phyloP scores from a whole-genome alignment of 306 rosid species.

The Ochetophila trinervis region DNA sequence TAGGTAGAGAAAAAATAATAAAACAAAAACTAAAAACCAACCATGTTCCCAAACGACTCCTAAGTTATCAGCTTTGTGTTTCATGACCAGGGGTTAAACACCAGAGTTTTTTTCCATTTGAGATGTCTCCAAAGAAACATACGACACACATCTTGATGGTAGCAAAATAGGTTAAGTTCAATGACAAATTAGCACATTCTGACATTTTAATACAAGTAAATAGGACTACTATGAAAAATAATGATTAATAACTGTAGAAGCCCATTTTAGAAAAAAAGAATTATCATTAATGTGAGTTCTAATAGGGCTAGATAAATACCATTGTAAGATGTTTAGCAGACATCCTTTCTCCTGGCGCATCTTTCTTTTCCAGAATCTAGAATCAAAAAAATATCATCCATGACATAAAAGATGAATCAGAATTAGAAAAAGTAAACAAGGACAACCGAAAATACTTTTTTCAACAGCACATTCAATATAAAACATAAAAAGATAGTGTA shows the following conservation, averaged over 20 bases:
- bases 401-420: constrained; percentile 1
- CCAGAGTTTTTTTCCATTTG: too few species aligned
- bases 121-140: too few species aligned
- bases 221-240: background rate
- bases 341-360: constrained; percentile 40
- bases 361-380: constrained; percentile 66
- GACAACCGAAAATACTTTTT: background rate
- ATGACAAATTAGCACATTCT: constrained; percentile 1
- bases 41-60: too few species aligned
- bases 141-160: constrained; percentile 1
- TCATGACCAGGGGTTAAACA: too few species aligned
- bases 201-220: background rate
- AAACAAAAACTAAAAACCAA: too few species aligned
- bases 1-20: too few species aligned
- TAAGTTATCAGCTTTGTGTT: too few species aligned
- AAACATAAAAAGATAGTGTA: too few species aligned
- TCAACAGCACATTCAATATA: background rate
- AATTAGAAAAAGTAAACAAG: background rate
- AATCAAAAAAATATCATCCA: constrained; percentile 5
- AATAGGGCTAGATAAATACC: constrained; percentile 45
- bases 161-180: background rate
- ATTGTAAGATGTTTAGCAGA: constrained; percentile 54
- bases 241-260: background rate
- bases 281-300: background rate
- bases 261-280: background rate